Evolutionary conservation across 2,329 filamentous ascomycete species (phyloP).

Genomic region (Grosmannia serpens): DNA sequence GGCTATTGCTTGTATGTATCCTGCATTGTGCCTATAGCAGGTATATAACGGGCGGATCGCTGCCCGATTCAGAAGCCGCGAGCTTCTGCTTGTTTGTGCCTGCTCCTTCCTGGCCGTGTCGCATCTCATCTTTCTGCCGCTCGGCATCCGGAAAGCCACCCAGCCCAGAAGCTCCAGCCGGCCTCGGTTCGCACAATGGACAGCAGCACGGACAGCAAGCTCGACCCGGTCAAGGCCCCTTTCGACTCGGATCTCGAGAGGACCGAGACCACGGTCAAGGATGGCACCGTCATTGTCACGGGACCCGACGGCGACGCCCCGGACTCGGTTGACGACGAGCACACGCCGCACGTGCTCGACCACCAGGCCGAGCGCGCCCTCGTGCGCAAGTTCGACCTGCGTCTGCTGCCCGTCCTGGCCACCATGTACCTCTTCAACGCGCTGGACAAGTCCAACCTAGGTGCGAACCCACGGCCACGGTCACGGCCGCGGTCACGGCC

Average conservation of each 20-base stretch:
- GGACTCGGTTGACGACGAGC: neutral
- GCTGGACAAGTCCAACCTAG: constrained; percentile 24
- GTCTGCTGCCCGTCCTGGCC: constrained; percentile 40
- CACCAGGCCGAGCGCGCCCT: constrained; percentile 34
- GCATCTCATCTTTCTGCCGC: no score
- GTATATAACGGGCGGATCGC: neutral
- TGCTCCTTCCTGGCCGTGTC: no score
- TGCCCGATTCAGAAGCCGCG: neutral
- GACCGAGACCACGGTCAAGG: neutral
- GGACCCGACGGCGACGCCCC: neutral
- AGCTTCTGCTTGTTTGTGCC: neutral
- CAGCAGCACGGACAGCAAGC: neutral
- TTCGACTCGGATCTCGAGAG: neutral
- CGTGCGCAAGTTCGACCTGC: constrained; percentile 43
- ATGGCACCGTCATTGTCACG: neutral
- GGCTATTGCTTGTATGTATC: no score
- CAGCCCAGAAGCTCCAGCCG: neutral
- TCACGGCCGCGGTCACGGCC: no score
- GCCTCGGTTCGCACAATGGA: neutral
- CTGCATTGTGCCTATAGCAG: no score
- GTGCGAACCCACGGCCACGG: constrained; percentile 9
- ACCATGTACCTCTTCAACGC: constrained; percentile 39
- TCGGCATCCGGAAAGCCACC: no score
- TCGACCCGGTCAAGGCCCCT: no score
- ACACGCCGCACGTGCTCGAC: constrained; percentile 22